Conservation (phyloP, 371 early-diverging fungal genomes). For the Mortierella sp. region DNA sequence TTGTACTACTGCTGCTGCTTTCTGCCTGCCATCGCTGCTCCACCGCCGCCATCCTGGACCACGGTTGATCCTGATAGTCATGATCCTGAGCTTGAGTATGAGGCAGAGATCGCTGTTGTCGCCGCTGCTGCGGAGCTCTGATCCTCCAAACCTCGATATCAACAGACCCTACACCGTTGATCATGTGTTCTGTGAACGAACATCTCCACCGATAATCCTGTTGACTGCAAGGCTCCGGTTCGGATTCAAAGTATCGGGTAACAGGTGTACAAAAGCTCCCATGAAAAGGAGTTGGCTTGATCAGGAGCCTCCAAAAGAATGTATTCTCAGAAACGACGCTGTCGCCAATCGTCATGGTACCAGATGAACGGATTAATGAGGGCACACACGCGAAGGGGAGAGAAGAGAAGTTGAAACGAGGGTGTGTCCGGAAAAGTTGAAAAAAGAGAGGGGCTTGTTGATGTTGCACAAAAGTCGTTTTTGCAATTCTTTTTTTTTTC, state of each 20-base stretch:
- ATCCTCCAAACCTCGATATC: conserved; percentile 18
- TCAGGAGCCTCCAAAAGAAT: conserved; percentile 17
- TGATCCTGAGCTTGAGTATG: too few species aligned
- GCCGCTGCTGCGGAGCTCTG: background rate
- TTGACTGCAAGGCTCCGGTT: conserved; percentile 5
- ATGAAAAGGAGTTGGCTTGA: conserved; percentile 25
- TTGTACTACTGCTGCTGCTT: too few species aligned
- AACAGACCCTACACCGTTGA: conserved; percentile 26
- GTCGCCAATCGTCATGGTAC: conserved; percentile 3
- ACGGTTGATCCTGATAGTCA: too few species aligned
- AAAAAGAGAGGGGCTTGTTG: too few species aligned
- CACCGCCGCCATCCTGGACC: too few species aligned
- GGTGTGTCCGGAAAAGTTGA: too few species aligned
- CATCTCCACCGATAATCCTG: conserved; percentile 16
- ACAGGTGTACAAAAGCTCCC: conserved; percentile 31
- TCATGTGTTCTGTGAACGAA: conserved; percentile 36
- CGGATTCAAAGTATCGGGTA: conserved; percentile 24
- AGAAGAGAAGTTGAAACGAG: background rate
- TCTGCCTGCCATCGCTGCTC: too few species aligned
- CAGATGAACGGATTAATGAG: background rate
- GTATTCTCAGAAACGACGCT: conserved; percentile 15
- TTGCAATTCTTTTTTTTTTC: too few species aligned
- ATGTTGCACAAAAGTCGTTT: too few species aligned
- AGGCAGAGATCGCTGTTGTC: background rate
- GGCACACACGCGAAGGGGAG: too few species aligned